phyloP scores from a whole-genome alignment of 2,329 filamentous ascomycete species.

The Fusarium fracticaudum region DNA sequence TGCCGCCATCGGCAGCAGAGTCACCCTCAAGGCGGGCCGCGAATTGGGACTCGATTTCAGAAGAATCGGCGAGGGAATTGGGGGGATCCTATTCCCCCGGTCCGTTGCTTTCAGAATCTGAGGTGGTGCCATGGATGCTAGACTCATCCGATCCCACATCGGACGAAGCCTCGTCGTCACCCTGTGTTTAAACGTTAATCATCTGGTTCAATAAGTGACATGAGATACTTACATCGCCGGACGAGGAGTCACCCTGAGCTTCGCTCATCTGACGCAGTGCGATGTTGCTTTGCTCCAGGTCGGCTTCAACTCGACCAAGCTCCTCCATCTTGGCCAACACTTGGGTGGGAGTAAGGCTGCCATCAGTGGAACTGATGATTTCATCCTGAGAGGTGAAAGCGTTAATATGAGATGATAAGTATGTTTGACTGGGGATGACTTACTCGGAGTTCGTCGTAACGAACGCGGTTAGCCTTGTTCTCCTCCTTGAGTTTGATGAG shows the following conservation, averaged over 20 bases:
- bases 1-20: background rate
- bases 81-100: background rate
- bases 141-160: background rate
- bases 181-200: background rate
- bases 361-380: rapidly evolving
- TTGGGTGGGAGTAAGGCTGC: rapidly evolving
- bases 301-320: rapidly evolving
- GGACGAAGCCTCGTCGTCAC: background rate
- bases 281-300: background rate
- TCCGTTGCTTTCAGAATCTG: background rate
- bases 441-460: background rate
- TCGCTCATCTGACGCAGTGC: background rate
- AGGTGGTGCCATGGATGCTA: too few species aligned
- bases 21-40: background rate
- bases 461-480: background rate
- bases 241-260: background rate
- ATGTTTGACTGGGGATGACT: background rate
- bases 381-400: background rate
- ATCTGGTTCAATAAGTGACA: too few species aligned
- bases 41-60: rapidly evolving
- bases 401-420: background rate
- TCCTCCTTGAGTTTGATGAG: background rate
- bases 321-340: rapidly evolving
- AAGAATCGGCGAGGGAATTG: rapidly evolving
- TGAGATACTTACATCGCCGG: background rate